Conservation (phyloP, 1,139 yeast genomes). For the Scheffersomyces parashehatae region DNA sequence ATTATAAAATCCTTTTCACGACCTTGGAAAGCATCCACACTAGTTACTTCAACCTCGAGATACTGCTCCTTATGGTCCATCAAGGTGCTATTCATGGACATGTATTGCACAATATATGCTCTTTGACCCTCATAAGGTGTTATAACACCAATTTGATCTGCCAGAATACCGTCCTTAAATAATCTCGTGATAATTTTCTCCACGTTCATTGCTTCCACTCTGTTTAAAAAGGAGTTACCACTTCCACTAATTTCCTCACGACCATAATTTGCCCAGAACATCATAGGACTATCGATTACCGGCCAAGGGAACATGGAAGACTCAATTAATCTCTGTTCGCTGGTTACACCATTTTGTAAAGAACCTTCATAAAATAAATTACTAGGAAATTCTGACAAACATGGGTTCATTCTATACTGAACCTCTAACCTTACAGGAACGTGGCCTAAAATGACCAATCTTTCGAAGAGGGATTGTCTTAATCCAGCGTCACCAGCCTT, state of each 20-base stretch:
- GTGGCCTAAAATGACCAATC: slow-evolving; percentile 82
- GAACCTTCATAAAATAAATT: slow-evolving; percentile 94
- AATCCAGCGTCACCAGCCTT: slow-evolving; percentile 86
- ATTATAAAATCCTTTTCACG: slow-evolving; percentile 91
- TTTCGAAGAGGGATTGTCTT: slow-evolving; percentile 80
- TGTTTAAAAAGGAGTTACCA: slow-evolving; percentile 83
- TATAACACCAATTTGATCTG: slow-evolving; percentile 85
- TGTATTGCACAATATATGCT: slow-evolving; percentile 75
- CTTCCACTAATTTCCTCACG: slow-evolving; percentile 82
- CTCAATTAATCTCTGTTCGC: slow-evolving; percentile 61
- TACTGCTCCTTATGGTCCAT: slow-evolving; percentile 61
- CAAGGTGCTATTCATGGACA: slow-evolving; percentile 72
- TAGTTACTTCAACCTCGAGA: slow-evolving; percentile 78
- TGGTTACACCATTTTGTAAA: slow-evolving; percentile 86
- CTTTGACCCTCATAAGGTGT: slow-evolving; percentile 97
- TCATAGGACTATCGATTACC: slow-evolving; percentile 76
- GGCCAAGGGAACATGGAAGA: slow-evolving; percentile 87
- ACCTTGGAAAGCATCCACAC: slow-evolving; percentile 96
- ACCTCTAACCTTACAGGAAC: slow-evolving; percentile 85
- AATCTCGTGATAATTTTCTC: slow-evolving; percentile 76
- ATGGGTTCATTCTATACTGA: slow-evolving; percentile 95
- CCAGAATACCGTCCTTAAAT: slow-evolving; percentile 76
- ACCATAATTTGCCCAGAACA: slow-evolving; percentile 93
- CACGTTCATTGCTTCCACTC: slow-evolving; percentile 90
- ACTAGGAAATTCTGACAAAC: slow-evolving; percentile 82